Evolutionary conservation across 2,329 filamentous ascomycete genomes (phyloP), one percentile per base, ranked within the genome.

Genomic region (Ambrosiella xylebori): DNA sequence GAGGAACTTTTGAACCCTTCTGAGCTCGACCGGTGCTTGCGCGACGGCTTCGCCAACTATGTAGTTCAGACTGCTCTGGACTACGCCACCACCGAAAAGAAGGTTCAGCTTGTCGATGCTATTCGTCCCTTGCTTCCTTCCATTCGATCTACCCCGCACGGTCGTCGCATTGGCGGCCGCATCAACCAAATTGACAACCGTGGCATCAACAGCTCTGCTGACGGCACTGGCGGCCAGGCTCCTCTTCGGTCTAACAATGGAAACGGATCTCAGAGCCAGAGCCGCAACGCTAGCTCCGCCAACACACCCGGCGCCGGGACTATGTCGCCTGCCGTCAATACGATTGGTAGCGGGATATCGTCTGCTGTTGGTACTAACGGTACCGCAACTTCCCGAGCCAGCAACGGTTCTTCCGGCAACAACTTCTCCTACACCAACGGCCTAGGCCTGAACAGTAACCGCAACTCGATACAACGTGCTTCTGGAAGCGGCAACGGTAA

Each of bases 11-110:
- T 84, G 59, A 67, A 72, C 7, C 79, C 84, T 2, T 77, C 77
- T 59, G 88, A 95, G 71, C 84, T 97, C 62, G 89, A 96, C 65
- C 84, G 84, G 63, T 82, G 96, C 64, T 79, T 98, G 60, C 86
- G 88, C 47, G 93, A 98, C 70, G 88, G 85, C 0, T 98, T 88
- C 67, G 93, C 88, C 69, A 98, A 98, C 73, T 98, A 98, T 66
- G 93, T 98, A 63, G 87, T 98, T 44, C 93, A 98, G 75, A 98
- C 93, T 44, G 90, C 93, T 36, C 79, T 95, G 64, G 90, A 95
- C 65, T 90, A 88, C 66, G 81, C 86, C 11, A 87, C 89, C 57
- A 76, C 79, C 6, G 76, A 81, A 37, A 84, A 82, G 68, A 89
- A 91, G 71, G 73, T 77, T 60, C 80, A 81, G 52, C 77, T 98